Base-by-base conservation (phyloP, 208 protist genomes). In the Leishmania lainsoni region DNA sequence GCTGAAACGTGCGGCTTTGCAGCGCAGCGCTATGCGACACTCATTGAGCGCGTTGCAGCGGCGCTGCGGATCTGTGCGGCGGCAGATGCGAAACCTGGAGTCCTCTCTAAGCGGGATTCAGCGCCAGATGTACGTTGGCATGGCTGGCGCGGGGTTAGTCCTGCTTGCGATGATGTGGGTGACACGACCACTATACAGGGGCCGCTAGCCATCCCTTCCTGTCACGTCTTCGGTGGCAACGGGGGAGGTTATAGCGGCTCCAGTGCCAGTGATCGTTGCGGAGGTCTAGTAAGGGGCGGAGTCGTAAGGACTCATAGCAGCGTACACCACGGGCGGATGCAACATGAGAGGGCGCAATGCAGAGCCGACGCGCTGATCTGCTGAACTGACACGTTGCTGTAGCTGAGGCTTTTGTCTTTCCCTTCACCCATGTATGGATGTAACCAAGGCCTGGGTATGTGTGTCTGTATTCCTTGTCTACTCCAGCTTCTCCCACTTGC, bases 141-240 rank as follows among this genome's bases (percentile, higher is more conserved):
- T 78, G 71, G 32, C 66, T 52, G 81, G 81, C 39, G 76, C 76
- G 5, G 75, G 76, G 5, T 42, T 85, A 35, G 2, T 78, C 59
- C 72, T 85, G 70, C 45, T 85, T 17, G 77, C 61, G 5, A 76
- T 70, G 10, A 45, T 81, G 70, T 85, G 81, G 81, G 17, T n/a
- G 20, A 85, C 81, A 35, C 76, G 76, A 14, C 76, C 70, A 26
- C 49, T 71, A 61, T 76, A 72, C n/a, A 63, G 9, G 1, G 35
- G 63, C 16, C 76, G 1, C 3, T 56, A 12, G 29, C 22, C 63
- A 35, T 52, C 26, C 26, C 32, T 39, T 42, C 48, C 51, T 9
- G 29, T 76, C 20, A 17, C 45, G 72, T 10, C 48, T 9, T 9
- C 68, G 42, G 35, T 45, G 29, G 65, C 16, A 35, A 12, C 17